Base-by-base conservation (phyloP, 129 eudicot genomes). In the Mikania micrantha region DNA sequence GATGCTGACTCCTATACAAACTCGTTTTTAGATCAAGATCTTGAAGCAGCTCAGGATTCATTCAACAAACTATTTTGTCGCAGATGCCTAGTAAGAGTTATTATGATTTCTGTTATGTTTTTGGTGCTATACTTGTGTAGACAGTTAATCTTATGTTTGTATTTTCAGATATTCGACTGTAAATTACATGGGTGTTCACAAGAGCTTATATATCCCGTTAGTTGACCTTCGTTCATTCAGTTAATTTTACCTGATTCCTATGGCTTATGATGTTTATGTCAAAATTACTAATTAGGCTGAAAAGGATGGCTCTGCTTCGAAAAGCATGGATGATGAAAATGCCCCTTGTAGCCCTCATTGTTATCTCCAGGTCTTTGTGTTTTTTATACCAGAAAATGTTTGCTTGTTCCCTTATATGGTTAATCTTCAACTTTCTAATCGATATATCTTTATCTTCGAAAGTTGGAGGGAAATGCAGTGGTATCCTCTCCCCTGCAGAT, bases 141-240 rank as follows among this genome's bases (percentile, higher is more conserved):
- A 61, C 17, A 36, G 34, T 32, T 70, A 73, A 16, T 39, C 21
- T 39, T 11, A 50, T 56, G 5, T 74, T 59, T 63, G 10, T 22
- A 28, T 65, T 80, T 50, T 57, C 85, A 91, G 97, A 95, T 83
- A 60, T 91, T 91, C 70, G 97, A 91, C 72, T 91, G 97, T 79
- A 85, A 80, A 79, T 70, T 88, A 49, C 97, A 91, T 80, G 97
- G 97, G 49, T 91, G 96, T 65, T 91, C 97, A 36, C 96, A 88
- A 71, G 96, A 91, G 36, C 94, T 91, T 52, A 69, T 85, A 70
- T 81, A 88, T 76, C 96, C 91, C 41, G 97, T 91, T 81, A 77
- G 95, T 80, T 49, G 20, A 60, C 24, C 39, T 52, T 69, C 21
- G 56, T 12, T 41, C 20, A 13, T 47, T 24, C 20, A 59, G 22